Evolutionary conservation across 2,329 filamentous ascomycete species (phyloP), one percentile per base, ranked within the genome.

Genomic region (Dactylellina drechsleri): DNA sequence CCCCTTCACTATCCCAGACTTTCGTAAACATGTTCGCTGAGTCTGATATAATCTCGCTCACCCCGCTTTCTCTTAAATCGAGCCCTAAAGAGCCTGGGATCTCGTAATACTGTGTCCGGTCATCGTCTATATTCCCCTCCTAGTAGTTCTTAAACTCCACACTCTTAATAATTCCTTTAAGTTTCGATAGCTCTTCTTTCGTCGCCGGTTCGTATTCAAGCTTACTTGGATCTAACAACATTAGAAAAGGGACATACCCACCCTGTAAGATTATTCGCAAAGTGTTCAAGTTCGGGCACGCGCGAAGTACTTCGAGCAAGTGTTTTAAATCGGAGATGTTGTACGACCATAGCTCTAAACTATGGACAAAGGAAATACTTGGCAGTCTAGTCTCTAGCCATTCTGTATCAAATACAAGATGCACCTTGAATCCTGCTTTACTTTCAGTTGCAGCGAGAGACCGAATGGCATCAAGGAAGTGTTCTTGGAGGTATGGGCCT

Each of bases 271-370:
- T 26, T 13, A 57, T 23, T 18, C 15, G 2, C 31, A 57, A 36
- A 4, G n/a, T 5, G 15, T 57, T 57, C 31, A 57, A 6, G 20
- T 40, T 57, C 18, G 28, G 53, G 41, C 31, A 57, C 18, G 16
- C 16, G 1, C 16, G 20, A n/a, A 52, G 12, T 2, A 23, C 16
- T 18, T 47, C 4, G 8, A 52, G 47, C 16, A 10, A 10, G 16
- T 52, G 6, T 26, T 52, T 23, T 8, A 13, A 20, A n/a, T 13
- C 16, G 47, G 18, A 20, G 10, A 3, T 4, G 18, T 23, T 52
- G 47, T 52, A 52, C n/a, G 16, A 18, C n/a, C 18, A 52, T 18
- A 52, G 12, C 20, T 52, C 47, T 52, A 20, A 13, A 52, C 47
- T 52, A 23, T 52, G 47, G 12, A 52, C 10, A n/a, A 23, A 52